Percentiles rank a stretch among this genome's conserved stretches.
Evolutionary conservation across 2,329 filamentous ascomycete species (phyloP).

Genomic region (Exophiala oligosperma): DNA sequence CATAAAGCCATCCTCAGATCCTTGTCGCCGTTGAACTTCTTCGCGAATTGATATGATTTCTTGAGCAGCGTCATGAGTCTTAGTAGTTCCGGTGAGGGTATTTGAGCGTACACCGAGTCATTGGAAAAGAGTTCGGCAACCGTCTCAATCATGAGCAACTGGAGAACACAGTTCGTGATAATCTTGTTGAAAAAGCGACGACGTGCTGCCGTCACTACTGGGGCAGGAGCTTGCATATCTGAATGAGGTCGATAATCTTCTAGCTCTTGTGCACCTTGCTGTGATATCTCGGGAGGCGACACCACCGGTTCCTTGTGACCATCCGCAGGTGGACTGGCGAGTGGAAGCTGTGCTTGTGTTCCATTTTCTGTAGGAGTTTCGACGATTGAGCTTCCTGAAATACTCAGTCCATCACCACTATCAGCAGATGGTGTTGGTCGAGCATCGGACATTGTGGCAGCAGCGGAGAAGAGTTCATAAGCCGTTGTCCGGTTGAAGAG

Average conservation of each 20-base stretch:
- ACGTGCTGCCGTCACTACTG: constrained; percentile 89
- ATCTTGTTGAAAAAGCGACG: constrained; percentile 98
- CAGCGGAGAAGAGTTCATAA: constrained; percentile 91
- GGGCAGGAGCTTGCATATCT: constrained; percentile 78
- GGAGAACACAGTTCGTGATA: constrained; percentile 95
- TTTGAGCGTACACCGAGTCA: constrained; percentile 88
- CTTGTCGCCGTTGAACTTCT: constrained; percentile 96
- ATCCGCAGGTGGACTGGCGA: constrained; percentile 17
- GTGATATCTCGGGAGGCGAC: constrained; percentile 30
- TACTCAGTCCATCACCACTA: constrained; percentile 25
- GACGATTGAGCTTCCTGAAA: constrained; percentile 28
- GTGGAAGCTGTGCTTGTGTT: constrained; percentile 6
- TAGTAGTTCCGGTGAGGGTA: constrained; percentile 84
- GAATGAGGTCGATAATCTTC: constrained; percentile 86
- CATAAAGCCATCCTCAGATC: constrained; percentile 91
- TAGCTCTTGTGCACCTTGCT: constrained; percentile 47
- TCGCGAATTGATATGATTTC: constrained; percentile 93
- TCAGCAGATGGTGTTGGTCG: constrained; percentile 23
- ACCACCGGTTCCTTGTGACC: constrained; percentile 23
- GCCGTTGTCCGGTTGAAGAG: constrained; percentile 94
- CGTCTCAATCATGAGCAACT: constrained; percentile 98
- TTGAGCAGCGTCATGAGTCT: constrained; percentile 93
- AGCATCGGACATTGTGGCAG: constrained; percentile 49
- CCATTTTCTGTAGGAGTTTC: constrained; percentile 36
- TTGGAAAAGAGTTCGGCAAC: constrained; percentile 99